Percentiles rank a stretch among this genome's conserved stretches.
Evolutionary conservation across 176 grass and related monocot genomes (phyloP).

Genomic region (Eragrostis nindensis): DNA sequence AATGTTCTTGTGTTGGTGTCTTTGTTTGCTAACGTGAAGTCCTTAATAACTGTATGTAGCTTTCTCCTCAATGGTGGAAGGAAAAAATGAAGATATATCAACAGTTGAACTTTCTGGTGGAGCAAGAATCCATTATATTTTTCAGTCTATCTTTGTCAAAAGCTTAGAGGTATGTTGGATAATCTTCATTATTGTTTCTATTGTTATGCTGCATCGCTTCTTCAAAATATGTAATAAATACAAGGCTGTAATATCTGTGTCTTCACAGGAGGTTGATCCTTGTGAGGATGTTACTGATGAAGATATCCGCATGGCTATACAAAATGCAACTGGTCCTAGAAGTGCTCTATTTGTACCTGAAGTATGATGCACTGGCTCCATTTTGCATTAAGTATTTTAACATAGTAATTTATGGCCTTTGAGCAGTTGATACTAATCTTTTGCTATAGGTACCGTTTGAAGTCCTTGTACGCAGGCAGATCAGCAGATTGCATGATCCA

Average conservation of each 20-base stretch:
- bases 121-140: constrained; percentile 98
- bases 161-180: constrained; percentile 78
- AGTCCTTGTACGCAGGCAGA: constrained; percentile 92
- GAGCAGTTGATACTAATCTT: constrained; percentile 37
- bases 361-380: constrained; percentile 45
- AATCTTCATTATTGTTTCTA: neutral
- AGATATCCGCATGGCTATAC: constrained; percentile 97
- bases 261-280: constrained; percentile 89
- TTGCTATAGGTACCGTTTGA: constrained; percentile 84
- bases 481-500: constrained; percentile 90
- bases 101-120: constrained; percentile 93
- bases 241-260: neutral
- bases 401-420: neutral
- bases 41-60: constrained; percentile 50
- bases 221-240: constrained; percentile 5
- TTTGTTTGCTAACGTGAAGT: constrained; percentile 32
- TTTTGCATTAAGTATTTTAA: constrained; percentile 1
- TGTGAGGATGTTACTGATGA: constrained; percentile 97
- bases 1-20: constrained; percentile 1
- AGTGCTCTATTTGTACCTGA: constrained; percentile 96
- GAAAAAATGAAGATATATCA: constrained; percentile 94
- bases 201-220: neutral
- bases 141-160: constrained; percentile 97
- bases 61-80: constrained; percentile 96
- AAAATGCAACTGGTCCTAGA: constrained; percentile 94